These are phyloP conservation scores for Clonostachys solani DNA, from an alignment of 2,329 filamentous ascomycete species.

Conservation along the genomic window DNA sequence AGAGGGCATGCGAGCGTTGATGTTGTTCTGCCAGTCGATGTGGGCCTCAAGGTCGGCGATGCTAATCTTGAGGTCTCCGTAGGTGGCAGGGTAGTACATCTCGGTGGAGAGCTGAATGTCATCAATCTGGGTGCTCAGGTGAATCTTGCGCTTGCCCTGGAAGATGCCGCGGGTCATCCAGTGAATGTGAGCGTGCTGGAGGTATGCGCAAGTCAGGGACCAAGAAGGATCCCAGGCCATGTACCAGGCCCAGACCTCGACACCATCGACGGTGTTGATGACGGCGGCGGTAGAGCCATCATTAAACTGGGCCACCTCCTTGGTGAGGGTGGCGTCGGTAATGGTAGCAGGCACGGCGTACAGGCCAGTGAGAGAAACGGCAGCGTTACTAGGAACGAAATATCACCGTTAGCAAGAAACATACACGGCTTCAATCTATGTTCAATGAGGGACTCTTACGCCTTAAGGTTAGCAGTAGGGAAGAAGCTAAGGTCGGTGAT, in stretches of 20 bases:
- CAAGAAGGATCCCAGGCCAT: constrained; percentile 39
- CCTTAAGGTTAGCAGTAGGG: constrained; percentile 47
- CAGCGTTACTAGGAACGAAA: constrained; percentile 23
- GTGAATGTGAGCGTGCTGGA: constrained; percentile 59
- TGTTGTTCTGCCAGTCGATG: constrained; percentile 30
- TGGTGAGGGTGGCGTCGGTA: constrained; percentile 45
- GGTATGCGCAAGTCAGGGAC: constrained; percentile 46
- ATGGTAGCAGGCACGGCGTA: constrained; percentile 56
- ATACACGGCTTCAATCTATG: too few relatives aligned
- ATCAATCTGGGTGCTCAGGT: constrained; percentile 55
- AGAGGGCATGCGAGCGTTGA: constrained; percentile 41
- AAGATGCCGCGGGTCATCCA: constrained; percentile 58
- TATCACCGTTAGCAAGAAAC: background rate
- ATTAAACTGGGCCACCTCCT: constrained; percentile 47
- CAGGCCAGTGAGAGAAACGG: constrained; percentile 43
- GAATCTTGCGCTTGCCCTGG: constrained; percentile 49
- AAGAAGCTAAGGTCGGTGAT: constrained; percentile 50
- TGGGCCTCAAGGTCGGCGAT: constrained; percentile 41
- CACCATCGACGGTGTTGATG: constrained; percentile 51
- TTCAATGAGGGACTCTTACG: constrained; percentile 10
- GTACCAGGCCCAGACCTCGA: constrained; percentile 61
- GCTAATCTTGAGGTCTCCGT: constrained; percentile 41
- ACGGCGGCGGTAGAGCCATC: constrained; percentile 48
- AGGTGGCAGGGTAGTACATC: constrained; percentile 43
- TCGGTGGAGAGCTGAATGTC: constrained; percentile 55